Conservation (phyloP, 2,329 filamentous ascomycete species). For the Cadophora gregata region DNA sequence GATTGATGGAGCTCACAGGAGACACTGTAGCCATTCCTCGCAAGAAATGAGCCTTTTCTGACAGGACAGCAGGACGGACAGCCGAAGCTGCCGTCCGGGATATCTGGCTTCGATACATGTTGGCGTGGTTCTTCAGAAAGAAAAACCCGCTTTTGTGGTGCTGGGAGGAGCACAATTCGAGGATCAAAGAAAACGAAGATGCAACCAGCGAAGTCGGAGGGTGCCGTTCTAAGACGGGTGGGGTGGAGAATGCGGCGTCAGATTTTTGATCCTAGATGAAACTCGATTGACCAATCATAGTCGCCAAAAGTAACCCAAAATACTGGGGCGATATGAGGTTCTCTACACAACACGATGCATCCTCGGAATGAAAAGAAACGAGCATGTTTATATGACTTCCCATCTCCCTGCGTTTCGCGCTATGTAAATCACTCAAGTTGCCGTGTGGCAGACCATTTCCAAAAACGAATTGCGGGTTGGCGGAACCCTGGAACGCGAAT, state of each 20-base stretch:
- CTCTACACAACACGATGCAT: not conserved
- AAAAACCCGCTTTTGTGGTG: not conserved
- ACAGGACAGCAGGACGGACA: not conserved
- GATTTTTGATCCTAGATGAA: not conserved
- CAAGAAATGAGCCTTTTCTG: not conserved
- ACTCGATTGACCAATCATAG: not conserved
- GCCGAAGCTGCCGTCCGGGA: not conserved
- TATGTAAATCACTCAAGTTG: not conserved
- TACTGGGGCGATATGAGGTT: not conserved
- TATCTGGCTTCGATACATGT: conserved; percentile 11
- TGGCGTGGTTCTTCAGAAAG: conserved; percentile 2
- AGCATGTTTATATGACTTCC: not conserved
- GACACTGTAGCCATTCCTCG: conserved; percentile 38
- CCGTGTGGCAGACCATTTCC: not conserved
- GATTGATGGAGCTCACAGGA: conserved; percentile 46
- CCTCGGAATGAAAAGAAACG: not conserved
- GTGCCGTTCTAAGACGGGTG: not conserved
- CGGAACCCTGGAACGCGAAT: not conserved
- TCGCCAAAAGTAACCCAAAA: not conserved
- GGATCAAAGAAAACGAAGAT: not conserved
- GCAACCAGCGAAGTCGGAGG: not conserved
- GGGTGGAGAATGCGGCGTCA: not conserved
- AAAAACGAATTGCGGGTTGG: not conserved
- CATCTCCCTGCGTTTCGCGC: not conserved
- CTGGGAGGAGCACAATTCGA: not conserved